A percentile compares a stretch with the other conserved stretches of the same genome.
Conservation (phyloP, 1,139 yeast genomes). For the Diutina rugosa region DNA sequence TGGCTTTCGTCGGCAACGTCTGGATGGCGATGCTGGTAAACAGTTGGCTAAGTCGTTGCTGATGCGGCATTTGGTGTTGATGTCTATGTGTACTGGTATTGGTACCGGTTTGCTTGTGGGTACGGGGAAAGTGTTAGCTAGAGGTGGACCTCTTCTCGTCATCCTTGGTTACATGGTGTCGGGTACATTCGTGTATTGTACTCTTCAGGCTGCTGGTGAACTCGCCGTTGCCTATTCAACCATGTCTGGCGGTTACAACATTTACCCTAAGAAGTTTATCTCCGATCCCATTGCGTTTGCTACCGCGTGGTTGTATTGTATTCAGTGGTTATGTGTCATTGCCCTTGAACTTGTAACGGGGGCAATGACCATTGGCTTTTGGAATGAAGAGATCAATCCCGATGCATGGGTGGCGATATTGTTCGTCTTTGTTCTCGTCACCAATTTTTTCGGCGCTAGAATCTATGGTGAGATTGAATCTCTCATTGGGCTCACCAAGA, state of each 20-base stretch:
- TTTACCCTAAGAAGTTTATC: conserved; percentile 28
- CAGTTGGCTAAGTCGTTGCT: not conserved
- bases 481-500: conserved; percentile 26
- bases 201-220: conserved; percentile 2
- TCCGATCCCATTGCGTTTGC: not conserved
- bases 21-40: not conserved
- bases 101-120: conserved; percentile 28
- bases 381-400: conserved; percentile 25
- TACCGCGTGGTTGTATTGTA: conserved; percentile 17
- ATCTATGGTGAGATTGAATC: conserved; percentile 37
- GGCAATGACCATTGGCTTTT: conserved; percentile 44
- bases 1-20: conserved; percentile 1
- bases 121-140: conserved; percentile 18
- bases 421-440: conserved; percentile 20
- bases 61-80: conserved; percentile 15
- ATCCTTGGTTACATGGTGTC: not conserved
- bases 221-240: conserved; percentile 5
- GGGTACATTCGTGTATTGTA: conserved; percentile 1
- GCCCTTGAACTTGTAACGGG: conserved; percentile 74
- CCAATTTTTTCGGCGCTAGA: conserved; percentile 30
- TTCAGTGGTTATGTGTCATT: conserved; percentile 68
- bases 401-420: conserved; percentile 33
- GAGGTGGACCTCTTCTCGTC: conserved; percentile 6
- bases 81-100: conserved; percentile 22
- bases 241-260: conserved; percentile 1